Conservation (phyloP, 495 filamentous ascomycete genomes). For the Talaromyces proteolyticus region DNA sequence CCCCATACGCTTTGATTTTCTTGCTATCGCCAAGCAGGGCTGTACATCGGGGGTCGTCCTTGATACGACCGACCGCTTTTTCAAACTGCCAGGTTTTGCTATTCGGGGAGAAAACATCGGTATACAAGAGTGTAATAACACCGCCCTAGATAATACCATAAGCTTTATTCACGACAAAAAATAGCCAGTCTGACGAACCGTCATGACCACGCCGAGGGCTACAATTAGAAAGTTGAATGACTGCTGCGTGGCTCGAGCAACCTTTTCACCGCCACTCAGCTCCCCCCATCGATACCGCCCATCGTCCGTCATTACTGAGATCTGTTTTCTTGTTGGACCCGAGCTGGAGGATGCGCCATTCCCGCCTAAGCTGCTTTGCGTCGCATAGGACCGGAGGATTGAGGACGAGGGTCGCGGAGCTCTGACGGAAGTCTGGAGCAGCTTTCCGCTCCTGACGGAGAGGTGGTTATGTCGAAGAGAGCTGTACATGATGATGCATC, state of each 20-base stretch:
- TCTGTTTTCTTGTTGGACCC: slow-evolving; percentile 46
- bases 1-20: slow-evolving; percentile 78
- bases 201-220: slow-evolving; percentile 65
- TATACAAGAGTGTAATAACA: slow-evolving; percentile 72
- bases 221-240: slow-evolving; percentile 80
- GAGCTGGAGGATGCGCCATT: slow-evolving; percentile 8
- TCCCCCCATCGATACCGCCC: slow-evolving; percentile 75
- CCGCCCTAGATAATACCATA: slow-evolving; percentile 47
- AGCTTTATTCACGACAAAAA: not conserved
- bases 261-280: slow-evolving; percentile 70
- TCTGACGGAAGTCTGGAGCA: slow-evolving; percentile 12
- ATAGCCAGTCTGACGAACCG: slow-evolving; percentile 38
- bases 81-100: slow-evolving; percentile 87
- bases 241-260: slow-evolving; percentile 81
- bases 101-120: slow-evolving; percentile 80
- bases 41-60: slow-evolving; percentile 60
- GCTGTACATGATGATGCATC: not conserved
- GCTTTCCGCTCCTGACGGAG: slow-evolving; percentile 9
- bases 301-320: slow-evolving; percentile 79
- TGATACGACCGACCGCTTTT: slow-evolving; percentile 74
- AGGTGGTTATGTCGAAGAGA: slow-evolving; percentile 14
- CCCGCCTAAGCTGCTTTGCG: slow-evolving; percentile 39
- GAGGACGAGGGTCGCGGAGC: slow-evolving; percentile 7
- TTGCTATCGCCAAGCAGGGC: slow-evolving; percentile 69
- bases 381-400: slow-evolving; percentile 39